Percentiles rank a stretch among this genome's conserved stretches.
These are phyloP conservation scores for Chlamydomonas applanata DNA, from an alignment of 139 green algal species.

Conservation along the genomic window DNA sequence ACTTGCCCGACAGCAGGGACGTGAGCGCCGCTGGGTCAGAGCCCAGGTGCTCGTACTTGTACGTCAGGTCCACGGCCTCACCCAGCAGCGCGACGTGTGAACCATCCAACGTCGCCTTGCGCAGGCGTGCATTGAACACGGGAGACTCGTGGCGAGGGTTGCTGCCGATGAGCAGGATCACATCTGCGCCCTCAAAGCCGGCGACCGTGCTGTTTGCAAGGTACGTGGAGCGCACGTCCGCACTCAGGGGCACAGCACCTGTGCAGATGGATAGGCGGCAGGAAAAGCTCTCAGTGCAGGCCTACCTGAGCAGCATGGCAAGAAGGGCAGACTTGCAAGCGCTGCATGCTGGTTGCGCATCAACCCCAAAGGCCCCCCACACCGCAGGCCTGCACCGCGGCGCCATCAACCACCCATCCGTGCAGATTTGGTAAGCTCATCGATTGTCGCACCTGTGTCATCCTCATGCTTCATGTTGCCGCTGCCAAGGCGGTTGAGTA, in stretches of 20 bases:
- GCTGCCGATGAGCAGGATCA: slow-evolving; percentile 65
- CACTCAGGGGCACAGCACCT: slow-evolving; percentile 32
- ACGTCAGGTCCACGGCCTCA: slow-evolving; percentile 87
- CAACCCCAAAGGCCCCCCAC: no score
- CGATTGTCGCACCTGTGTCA: slow-evolving; percentile 9
- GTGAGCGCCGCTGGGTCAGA: slow-evolving; percentile 63
- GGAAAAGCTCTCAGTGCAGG: no score
- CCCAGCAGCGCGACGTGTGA: slow-evolving; percentile 68
- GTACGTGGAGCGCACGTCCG: slow-evolving; percentile 89
- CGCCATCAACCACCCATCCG: no score
- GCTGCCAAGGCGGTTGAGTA: slow-evolving; percentile 61
- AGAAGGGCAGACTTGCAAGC: no score
- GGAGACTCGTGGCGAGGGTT: slow-evolving; percentile 93
- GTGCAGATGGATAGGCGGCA: no score
- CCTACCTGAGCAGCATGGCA: no score
- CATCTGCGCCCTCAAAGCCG: slow-evolving; percentile 70
- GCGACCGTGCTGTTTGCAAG: slow-evolving; percentile 85
- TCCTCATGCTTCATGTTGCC: slow-evolving; percentile 70
- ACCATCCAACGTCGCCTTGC: slow-evolving; percentile 67
- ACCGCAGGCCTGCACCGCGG: no score
- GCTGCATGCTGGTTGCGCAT: no score
- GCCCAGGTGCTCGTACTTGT: slow-evolving; percentile 85
- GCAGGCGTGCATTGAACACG: slow-evolving; percentile 91
- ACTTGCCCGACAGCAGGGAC: slow-evolving; percentile 50
- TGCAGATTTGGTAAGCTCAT: no score